A percentile compares a stretch with the other conserved stretches of the same genome.
Conservation (phyloP, 352 stramenopile genomes). For the Phytophthora sojae region DNA sequence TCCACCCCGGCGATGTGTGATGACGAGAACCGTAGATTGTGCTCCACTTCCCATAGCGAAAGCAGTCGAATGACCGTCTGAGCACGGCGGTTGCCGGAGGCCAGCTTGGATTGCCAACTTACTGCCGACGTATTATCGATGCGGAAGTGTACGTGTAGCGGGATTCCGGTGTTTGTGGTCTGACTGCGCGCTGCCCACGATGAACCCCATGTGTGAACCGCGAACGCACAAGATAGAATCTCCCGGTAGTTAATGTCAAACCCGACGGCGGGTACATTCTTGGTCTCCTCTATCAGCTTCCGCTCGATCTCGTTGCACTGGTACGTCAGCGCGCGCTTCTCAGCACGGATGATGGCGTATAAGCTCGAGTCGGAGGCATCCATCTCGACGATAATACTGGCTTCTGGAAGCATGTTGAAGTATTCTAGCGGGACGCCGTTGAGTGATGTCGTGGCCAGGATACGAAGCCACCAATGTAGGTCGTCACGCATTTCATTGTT, state of each 20-base stretch:
- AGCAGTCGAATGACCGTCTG: slow-evolving; percentile 9
- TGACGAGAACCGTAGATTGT: slow-evolving; percentile 5
- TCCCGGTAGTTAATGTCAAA: slow-evolving; percentile 43
- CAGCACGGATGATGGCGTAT: slow-evolving; percentile 8
- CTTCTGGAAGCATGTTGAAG: slow-evolving; percentile 5
- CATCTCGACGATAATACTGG: slow-evolving; percentile 19
- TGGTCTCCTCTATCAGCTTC: neutral
- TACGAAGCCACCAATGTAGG: slow-evolving; percentile 29
- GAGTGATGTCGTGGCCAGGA: neutral
- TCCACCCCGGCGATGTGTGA: slow-evolving; percentile 4
- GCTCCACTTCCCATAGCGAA: neutral
- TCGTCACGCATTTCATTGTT: slow-evolving; percentile 10
- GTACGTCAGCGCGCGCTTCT: neutral
- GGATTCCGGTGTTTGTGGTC: neutral
- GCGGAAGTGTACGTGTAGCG: slow-evolving; percentile 25
- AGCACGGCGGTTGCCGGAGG: slow-evolving; percentile 4
- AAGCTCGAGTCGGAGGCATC: slow-evolving; percentile 23
- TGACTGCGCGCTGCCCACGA: neutral
- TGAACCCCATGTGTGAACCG: neutral
- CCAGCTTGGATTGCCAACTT: slow-evolving; percentile 18
- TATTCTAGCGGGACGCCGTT: slow-evolving; percentile 21
- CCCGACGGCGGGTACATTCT: neutral
- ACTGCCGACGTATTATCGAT: slow-evolving; percentile 34
- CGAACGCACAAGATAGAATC: slow-evolving; percentile 14
- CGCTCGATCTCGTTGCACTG: neutral